A percentile compares a stretch with the other conserved stretches of the same genome.
These are phyloP conservation scores for Symbiodinium natans DNA, from an alignment of 73 alveolate species.

Conservation along the genomic window DNA sequence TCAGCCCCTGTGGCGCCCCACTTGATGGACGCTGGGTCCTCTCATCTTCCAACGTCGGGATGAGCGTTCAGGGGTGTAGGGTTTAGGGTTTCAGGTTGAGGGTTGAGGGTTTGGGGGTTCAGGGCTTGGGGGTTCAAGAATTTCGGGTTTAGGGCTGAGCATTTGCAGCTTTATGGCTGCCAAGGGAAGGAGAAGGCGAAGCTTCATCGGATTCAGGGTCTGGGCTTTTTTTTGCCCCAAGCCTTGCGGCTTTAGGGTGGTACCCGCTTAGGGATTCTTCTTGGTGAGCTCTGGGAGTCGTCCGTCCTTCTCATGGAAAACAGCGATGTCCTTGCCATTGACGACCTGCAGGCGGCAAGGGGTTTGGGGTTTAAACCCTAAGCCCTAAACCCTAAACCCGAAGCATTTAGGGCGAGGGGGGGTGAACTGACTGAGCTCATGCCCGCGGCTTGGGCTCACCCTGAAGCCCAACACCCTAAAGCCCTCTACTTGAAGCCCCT, in stretches of 20 bases:
- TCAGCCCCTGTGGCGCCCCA: conserved; percentile 96
- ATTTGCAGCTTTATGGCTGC: too few species aligned
- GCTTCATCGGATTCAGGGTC: too few species aligned
- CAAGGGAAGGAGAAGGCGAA: too few species aligned
- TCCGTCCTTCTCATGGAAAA: conserved; percentile 80
- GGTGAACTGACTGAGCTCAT: too few species aligned
- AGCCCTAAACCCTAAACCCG: neutral
- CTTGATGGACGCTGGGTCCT: conserved; percentile 4
- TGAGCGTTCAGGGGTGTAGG: neutral
- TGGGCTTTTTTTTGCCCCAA: too few species aligned
- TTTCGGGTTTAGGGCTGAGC: neutral
- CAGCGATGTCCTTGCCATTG: conserved; percentile 85
- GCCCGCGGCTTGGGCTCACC: too few species aligned
- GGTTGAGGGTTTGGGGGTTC: neutral
- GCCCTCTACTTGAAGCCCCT: neutral
- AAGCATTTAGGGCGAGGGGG: too few species aligned
- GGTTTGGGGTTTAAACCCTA: neutral
- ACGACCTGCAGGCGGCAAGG: neutral
- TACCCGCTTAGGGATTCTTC: too few species aligned
- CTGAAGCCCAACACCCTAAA: too few species aligned
- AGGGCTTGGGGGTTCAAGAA: too few species aligned
- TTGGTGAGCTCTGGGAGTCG: too few species aligned
- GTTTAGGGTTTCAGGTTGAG: neutral
- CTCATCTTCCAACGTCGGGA: neutral
- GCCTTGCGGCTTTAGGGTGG: too few species aligned